Conservation (phyloP, 2,329 filamentous ascomycete genomes). For the Apiospora aurea region DNA sequence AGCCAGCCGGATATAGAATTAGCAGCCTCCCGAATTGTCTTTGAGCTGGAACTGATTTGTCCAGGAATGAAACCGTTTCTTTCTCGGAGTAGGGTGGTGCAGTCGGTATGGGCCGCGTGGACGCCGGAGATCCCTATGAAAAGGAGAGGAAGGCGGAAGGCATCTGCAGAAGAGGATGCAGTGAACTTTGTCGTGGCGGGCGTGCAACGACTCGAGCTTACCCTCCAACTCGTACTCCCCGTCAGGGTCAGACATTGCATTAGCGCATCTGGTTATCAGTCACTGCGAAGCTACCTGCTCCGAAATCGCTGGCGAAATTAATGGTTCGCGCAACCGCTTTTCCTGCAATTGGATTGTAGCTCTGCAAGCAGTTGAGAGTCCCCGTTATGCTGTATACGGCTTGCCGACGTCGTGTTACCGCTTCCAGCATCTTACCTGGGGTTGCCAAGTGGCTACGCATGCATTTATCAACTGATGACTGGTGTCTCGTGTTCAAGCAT, state of each 20-base stretch:
- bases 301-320: not conserved
- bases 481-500: slow-evolving; percentile 16
- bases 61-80: not conserved
- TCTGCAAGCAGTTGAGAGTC: not conserved
- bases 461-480: not conserved
- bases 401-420: not conserved
- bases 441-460: slow-evolving; percentile 11
- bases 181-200: slow-evolving; percentile 7
- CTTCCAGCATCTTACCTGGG: not conserved
- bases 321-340: not conserved
- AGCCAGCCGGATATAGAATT: not conserved
- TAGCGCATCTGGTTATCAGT: slow-evolving; percentile 8
- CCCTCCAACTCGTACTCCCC: not conserved
- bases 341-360: not conserved
- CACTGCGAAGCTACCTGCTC: not conserved
- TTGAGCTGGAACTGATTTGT: not conserved
- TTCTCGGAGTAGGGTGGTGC: not conserved
- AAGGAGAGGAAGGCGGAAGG: not conserved
- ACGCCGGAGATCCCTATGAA: not conserved
- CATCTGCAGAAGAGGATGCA: slow-evolving; percentile 10
- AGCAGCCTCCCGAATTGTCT: not conserved
- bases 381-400: not conserved
- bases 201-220: slow-evolving; percentile 9
- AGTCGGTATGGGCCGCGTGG: not conserved
- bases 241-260: slow-evolving; percentile 16